A percentile compares a stretch with the other conserved stretches of the same genome.
Conservation (phyloP, 202 grass and related monocot genomes). For the Panicum virgatum region DNA sequence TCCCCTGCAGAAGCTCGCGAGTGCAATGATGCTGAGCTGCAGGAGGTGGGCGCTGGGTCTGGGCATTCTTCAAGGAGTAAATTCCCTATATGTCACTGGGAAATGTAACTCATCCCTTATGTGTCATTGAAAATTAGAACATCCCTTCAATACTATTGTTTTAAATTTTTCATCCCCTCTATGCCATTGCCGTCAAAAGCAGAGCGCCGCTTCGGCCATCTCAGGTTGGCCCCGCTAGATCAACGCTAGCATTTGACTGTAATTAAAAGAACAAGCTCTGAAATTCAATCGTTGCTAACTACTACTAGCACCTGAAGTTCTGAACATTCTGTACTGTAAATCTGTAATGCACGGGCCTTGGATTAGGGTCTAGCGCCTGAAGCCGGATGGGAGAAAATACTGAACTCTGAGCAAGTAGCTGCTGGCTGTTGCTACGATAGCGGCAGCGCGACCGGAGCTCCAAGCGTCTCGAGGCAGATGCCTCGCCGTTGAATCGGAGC, state of each 20-base stretch:
- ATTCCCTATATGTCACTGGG: too few relatives aligned
- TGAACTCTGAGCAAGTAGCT: background rate
- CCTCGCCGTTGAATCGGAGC: background rate
- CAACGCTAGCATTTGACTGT: background rate
- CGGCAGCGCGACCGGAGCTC: background rate
- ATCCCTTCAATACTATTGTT: too few relatives aligned
- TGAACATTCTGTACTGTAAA: background rate
- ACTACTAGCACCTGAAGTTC: background rate
- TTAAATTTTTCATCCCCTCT: too few relatives aligned
- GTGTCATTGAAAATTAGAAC: too few relatives aligned
- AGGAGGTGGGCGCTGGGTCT: background rate
- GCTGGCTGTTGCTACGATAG: background rate
- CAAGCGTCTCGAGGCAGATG: slow-evolving; percentile 5
- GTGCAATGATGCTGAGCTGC: slow-evolving; percentile 18
- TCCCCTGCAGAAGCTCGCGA: slow-evolving; percentile 19
- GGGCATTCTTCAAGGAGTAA: too few relatives aligned
- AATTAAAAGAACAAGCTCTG: background rate
- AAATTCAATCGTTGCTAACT: background rate
- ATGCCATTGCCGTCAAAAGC: too few relatives aligned
- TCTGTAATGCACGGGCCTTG: too few relatives aligned
- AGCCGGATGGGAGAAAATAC: too few relatives aligned
- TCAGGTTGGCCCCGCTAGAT: background rate
- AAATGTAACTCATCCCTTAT: too few relatives aligned
- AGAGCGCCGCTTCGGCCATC: background rate
- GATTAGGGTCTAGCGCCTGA: too few relatives aligned